Percentiles rank a stretch among this genome's conserved stretches.
These are phyloP conservation scores for Oryza brachyantha DNA, from an alignment of 176 grass and related monocot genomes.

Conservation along the genomic window DNA sequence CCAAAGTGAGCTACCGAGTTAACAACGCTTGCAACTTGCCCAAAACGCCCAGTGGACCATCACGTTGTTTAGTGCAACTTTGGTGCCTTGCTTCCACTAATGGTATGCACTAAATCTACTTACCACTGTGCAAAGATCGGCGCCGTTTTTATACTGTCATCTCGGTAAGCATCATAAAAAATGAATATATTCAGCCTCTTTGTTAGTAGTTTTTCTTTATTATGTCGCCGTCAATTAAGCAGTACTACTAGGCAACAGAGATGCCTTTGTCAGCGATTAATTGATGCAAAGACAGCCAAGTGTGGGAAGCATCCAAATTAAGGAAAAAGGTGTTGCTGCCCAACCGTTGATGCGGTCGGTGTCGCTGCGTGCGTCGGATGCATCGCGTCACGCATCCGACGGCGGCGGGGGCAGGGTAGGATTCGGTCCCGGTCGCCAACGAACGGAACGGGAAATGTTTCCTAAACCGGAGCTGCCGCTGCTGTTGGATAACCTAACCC, in stretches of 20 bases:
- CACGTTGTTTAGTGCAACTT: not conserved
- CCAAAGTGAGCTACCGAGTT: not conserved
- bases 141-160: not conserved
- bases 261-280: not conserved
- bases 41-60: constrained; percentile 6
- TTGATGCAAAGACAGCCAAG: not conserved
- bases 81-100: constrained; percentile 17
- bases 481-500: not conserved
- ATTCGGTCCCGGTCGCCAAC: not conserved
- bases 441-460: not conserved
- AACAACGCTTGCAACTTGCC: constrained; percentile 29
- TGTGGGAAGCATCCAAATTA: not conserved
- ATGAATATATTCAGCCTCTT: too few relatives aligned
- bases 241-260: not conserved
- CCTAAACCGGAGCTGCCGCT: not conserved
- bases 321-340: not conserved
- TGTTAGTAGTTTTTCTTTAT: not conserved
- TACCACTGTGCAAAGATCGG: not conserved
- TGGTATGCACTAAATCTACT: constrained; percentile 1
- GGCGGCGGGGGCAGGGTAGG: not conserved
- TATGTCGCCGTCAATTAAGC: not conserved
- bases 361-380: not conserved
- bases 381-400: constrained; percentile 1
- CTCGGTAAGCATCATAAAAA: not conserved
- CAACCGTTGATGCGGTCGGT: not conserved